Conservation (phyloP, 768 basidiomycete species). For the Pleurotus cornucopiae region DNA sequence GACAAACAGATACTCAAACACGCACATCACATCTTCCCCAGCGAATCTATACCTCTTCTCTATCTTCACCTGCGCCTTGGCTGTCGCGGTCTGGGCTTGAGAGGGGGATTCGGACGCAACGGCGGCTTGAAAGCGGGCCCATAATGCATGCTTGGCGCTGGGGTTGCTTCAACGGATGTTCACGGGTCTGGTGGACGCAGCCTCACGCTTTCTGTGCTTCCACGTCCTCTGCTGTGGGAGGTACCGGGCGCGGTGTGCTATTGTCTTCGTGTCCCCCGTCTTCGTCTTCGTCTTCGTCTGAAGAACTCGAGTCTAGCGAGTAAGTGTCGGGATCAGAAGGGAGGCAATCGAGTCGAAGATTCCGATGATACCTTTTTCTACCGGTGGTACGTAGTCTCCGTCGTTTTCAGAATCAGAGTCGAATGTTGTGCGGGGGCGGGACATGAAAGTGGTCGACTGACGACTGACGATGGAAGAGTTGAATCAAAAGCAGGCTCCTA, state of each 20-base stretch:
- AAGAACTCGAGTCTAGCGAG: slow-evolving; percentile 30
- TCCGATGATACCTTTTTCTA: slow-evolving; percentile 28
- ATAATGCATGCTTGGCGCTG: slow-evolving; percentile 61
- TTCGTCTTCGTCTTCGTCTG: slow-evolving; percentile 32
- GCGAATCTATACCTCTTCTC: slow-evolving; percentile 71
- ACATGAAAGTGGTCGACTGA: too few relatives aligned
- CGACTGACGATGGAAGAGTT: too few relatives aligned
- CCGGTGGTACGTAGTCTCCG: slow-evolving; percentile 63
- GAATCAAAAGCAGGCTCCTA: too few relatives aligned
- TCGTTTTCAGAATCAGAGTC: slow-evolving; percentile 66
- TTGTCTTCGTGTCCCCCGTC: slow-evolving; percentile 31
- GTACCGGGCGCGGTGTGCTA: slow-evolving; percentile 21
- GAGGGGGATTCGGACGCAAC: slow-evolving; percentile 28
- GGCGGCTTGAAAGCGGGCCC: slow-evolving; percentile 68
- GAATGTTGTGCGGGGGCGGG: neutral
- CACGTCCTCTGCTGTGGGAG: slow-evolving; percentile 28
- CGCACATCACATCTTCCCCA: slow-evolving; percentile 71
- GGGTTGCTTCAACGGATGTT: slow-evolving; percentile 1
- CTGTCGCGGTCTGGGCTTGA: slow-evolving; percentile 13
- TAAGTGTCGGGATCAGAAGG: neutral
- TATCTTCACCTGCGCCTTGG: slow-evolving; percentile 55
- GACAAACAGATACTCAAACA: slow-evolving; percentile 10
- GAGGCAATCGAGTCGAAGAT: neutral
- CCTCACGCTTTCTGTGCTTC: slow-evolving; percentile 42
- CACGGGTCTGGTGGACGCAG: neutral